Evolutionary conservation across 176 grass and related monocot genomes (phyloP), one percentile per base, ranked within the genome.

Genomic region (Zea luxurians): DNA sequence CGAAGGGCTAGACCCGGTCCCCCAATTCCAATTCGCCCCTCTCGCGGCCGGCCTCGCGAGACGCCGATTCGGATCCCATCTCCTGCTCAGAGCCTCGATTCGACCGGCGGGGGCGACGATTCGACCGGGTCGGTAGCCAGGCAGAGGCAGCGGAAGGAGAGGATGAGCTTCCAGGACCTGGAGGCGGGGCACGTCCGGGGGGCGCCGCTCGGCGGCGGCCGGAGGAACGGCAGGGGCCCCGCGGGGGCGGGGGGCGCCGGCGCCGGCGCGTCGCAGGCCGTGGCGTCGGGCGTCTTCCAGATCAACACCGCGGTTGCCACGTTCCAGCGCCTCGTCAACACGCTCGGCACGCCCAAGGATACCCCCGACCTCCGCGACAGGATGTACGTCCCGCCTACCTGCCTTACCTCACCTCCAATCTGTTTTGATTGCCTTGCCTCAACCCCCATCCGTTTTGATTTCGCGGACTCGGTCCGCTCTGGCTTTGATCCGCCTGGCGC

Each of bases 141-240:
- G 20, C 58, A 27, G 42, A 80, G 50, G 84, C 17, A 55, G 16
- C 2, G 58, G 16, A 38, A 16, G 58, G 45, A 38, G 54, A 15
- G 66, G 8, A 97, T 97, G 94, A 97, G 91, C 86, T 97, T 97
- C 82, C 89, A 97, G 83, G 95, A 97, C 90, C 87, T 97, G 59
- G 95, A 94, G 75, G 83, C 91, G 10, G 95, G 95, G 2, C 73
- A 84, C 80, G 83, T 67, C 70, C 84, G 81, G 10, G 86, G 75
- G 53, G 35, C 74, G 74, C 75, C 80, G 62, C 46, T 66, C 6
- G 79, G 37, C 18, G 52, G 44, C 59, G 82, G 50, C 27, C 76
- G 76, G 45, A 37, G 76, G 76, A 78, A 84, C 82, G 83, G 70
- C 61, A 81, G 81, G 35, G 53, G 27, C 27, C 27, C 27, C 27